Base-by-base conservation (phyloP, 2,329 filamentous ascomycete species). In the Calycina marina region DNA sequence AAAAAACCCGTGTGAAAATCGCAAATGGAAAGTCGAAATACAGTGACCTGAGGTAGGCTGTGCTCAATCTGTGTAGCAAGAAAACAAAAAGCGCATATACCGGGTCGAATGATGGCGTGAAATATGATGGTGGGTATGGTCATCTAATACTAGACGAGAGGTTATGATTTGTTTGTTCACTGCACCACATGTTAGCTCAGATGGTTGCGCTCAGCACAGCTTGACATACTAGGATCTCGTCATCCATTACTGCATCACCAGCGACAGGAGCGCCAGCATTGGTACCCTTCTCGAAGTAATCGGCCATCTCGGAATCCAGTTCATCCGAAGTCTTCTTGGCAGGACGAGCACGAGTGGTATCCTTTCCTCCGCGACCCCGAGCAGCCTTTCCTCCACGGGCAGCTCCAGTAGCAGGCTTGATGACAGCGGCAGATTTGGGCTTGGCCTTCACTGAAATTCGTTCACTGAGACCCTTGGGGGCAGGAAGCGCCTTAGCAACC, bases 221-320 rank as follows among this genome's bases (percentile, higher is more conserved):
- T n/a, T 9, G 22, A 38, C 43, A 33, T 43, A 50, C 47, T 42
- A 50, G 40, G 34, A 77, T 75, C 47, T 76, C 72, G 39, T 77
- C 71, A 45, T 74, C 72, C 72, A 77, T 77, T n/a, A 65, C 52
- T 24, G 68, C 70, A 47, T 76, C 72, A 28, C 63, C 69, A 35
- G 54, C 60, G 31, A 41, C 40, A 12, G 43, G 45, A 17, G 42
- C 46, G 17, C 40, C 55, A n/a, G 36, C 43, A 27, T 40, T 37
- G 11, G 5, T 31, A 12, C 35, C 29, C 24, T 37, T 30, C 14
- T 32, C 30, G 54, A 92, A 96, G 63, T 98, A 98, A 57, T 96
- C 90, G 13, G 74, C 77, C 90, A 98, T 98, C 57, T 98, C 90
- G 4, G 83, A 85, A 56, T 98, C 90, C 15, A 98, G 74, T 62